These are phyloP conservation scores for Trametes sanguinea DNA, from an alignment of 768 basidiomycete species.

Conservation along the genomic window DNA sequence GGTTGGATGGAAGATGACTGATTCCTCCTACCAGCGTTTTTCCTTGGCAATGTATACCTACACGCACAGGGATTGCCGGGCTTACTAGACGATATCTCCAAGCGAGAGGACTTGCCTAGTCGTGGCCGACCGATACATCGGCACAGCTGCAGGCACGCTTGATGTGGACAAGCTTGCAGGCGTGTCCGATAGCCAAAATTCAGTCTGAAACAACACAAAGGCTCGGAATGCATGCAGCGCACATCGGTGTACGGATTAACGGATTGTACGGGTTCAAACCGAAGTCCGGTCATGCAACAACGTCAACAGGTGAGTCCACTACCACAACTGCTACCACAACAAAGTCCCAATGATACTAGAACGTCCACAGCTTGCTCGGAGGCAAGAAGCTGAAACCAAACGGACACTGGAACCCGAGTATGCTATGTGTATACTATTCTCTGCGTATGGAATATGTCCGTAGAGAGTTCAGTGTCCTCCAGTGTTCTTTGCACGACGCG, in stretches of 20 bases:
- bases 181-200: background rate
- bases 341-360: background rate
- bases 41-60: no score
- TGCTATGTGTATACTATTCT: background rate
- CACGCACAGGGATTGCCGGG: no score
- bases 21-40: no score
- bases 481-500: background rate
- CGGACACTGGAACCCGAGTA: background rate
- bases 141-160: slow-evolving; percentile 11
- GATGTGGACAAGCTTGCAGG: slow-evolving; percentile 6
- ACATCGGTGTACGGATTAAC: no score
- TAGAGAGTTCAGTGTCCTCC: background rate
- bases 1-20: slow-evolving; percentile 24
- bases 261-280: no score
- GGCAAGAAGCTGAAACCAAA: background rate
- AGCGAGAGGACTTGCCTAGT: slow-evolving; percentile 16
- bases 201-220: no score
- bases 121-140: slow-evolving; percentile 21
- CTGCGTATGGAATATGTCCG: background rate
- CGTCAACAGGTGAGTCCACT: background rate
- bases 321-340: background rate
- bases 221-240: no score
- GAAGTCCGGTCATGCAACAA: background rate
- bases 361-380: background rate
- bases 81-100: no score